Base-by-base conservation (phyloP, 2,329 filamentous ascomycete species). In the Colletotrichum sp. region DNA sequence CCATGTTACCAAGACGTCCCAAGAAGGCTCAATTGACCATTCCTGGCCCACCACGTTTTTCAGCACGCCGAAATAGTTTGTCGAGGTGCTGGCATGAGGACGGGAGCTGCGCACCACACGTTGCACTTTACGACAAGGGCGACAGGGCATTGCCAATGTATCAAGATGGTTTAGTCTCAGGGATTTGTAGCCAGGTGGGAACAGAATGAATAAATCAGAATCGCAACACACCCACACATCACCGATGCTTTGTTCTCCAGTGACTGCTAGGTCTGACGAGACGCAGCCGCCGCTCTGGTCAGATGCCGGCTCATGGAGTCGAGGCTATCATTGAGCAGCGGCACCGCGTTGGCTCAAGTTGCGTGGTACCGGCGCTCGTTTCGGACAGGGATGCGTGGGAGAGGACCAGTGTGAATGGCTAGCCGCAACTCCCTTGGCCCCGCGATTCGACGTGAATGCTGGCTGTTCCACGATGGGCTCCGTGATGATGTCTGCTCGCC, bases 261-360 rank as follows among this genome's bases (percentile, higher is more conserved):
- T 43, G 36, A 43, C 36, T 43, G 8, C 36, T 7, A 18, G 16
- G 36, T 8, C 36, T 43, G 16, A 18, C 16, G 7, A 18, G 4
- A 18, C 4, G 16, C 36, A 43, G 36, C 16, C 36, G 36, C 15
- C 36, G 36, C 36, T 91, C 84, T 98, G 95, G 73, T 92, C 52
- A 99, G 87, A 83, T 98, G 96, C 82, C 95, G 95, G 79, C 96
- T 95, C 81, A 96, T 98, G 34, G 96, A 93, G 16, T 92, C 90
- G 59, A 99, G 91, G 3, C 97, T 96, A 79, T 97, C 95, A 81
- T 99, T 99, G 18, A 99, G 89, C 6, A 97, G 87, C 1, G 96
- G 95, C 6, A 99, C 93, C 78, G 99, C 96, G 82, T 95, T 97
- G 1, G 93, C 94, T 82, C 99, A 96, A 8, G 94, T 93, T 0